Conservation (phyloP, 2,329 filamentous ascomycete genomes). For the Canariomyces notabilis region DNA sequence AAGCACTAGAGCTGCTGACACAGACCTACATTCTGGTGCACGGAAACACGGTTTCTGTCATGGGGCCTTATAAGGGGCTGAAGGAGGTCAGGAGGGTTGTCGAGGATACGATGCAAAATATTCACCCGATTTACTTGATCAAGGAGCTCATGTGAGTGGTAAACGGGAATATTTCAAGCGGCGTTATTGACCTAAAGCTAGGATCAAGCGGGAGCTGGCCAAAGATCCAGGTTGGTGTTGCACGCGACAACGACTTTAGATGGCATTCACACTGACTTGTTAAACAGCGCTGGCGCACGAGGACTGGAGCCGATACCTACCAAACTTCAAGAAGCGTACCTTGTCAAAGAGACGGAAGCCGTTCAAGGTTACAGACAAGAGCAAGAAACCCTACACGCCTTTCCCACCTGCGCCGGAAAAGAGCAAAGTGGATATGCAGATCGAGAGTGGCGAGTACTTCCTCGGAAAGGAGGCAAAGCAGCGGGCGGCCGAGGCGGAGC, state of each 20-base stretch:
- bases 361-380: conserved; percentile 84
- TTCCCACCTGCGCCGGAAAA: conserved; percentile 97
- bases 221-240: conserved; percentile 11
- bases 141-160: conserved; percentile 25
- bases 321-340: conserved; percentile 93
- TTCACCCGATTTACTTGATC: conserved; percentile 82
- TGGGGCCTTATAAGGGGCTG: conserved; percentile 88
- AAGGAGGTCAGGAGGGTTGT: conserved; percentile 88
- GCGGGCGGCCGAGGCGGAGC: conserved; percentile 69
- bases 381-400: conserved; percentile 90
- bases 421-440: conserved; percentile 97
- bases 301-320: conserved; percentile 93
- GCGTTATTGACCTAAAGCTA: conserved; percentile 4
- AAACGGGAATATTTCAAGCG: too few species aligned
- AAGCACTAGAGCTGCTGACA: conserved; percentile 88
- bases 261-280: not conserved
- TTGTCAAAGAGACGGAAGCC: conserved; percentile 79
- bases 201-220: conserved; percentile 23
- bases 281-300: conserved; percentile 68
- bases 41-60: conserved; percentile 87
- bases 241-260: not conserved
- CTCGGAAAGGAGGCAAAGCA: conserved; percentile 90
- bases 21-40: conserved; percentile 91
- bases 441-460: conserved; percentile 97
- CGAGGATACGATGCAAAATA: conserved; percentile 94